phyloP scores from a whole-genome alignment of 306 rosid species.

The Fragaria iinumae region DNA sequence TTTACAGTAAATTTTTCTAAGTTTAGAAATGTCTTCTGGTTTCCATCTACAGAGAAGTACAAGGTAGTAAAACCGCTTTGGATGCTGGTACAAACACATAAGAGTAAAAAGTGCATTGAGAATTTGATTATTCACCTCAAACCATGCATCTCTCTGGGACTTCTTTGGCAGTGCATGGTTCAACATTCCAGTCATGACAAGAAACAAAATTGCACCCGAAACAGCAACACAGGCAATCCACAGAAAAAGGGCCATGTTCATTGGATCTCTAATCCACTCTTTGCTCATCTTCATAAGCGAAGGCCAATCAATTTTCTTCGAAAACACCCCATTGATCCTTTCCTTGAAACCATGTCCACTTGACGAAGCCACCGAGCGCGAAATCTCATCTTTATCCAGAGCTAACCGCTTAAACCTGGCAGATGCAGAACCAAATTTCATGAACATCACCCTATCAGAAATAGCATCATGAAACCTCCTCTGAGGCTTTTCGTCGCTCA shows the following conservation, averaged over 20 bases:
- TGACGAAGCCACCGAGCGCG: conserved; percentile 58
- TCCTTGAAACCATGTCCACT: conserved; percentile 41
- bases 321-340: conserved; percentile 48
- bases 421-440: conserved; percentile 76
- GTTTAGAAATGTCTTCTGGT: conserved; percentile 58
- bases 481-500: conserved; percentile 41
- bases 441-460: conserved; percentile 42
- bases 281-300: conserved; percentile 52
- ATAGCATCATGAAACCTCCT: conserved; percentile 32
- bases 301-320: conserved; percentile 62
- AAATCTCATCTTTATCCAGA: conserved; percentile 55
- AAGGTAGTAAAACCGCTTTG: conserved; percentile 73
- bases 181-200: conserved; percentile 96
- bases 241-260: conserved; percentile 81
- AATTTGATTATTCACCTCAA: conserved; percentile 91
- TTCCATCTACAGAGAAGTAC: conserved; percentile 77
- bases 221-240: conserved; percentile 77
- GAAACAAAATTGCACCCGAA: conserved; percentile 86
- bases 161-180: conserved; percentile 56
- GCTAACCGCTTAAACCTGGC: conserved; percentile 58
- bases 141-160: conserved; percentile 74
- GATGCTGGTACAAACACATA: conserved; percentile 89
- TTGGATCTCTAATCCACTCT: conserved; percentile 72
- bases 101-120: conserved; percentile 90
- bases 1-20: conserved; percentile 74